Base-by-base conservation (phyloP, 2,329 filamentous ascomycete genomes). In the Periconia digitata region DNA sequence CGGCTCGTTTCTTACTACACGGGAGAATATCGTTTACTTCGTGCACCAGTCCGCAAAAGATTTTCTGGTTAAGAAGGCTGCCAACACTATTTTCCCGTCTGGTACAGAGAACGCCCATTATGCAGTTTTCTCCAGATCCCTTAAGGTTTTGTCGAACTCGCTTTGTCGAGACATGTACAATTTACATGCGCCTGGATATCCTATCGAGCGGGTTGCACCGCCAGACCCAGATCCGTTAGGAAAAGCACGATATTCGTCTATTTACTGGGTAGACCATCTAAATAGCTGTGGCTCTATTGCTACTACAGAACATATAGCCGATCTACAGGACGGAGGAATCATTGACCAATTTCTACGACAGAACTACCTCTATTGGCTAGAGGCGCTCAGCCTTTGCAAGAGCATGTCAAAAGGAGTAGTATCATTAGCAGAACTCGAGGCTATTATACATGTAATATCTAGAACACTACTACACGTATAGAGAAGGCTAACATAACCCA, bases 41-140 rank as follows among this genome's bases (percentile, higher is more conserved):
- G 62, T 76, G 1, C 72, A 77, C 47, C 68, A 74, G 44, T 76
- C 74, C 1, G 75, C 72, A 0, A 74, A 75, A 49, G 74, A 77
- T 8, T 74, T 63, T 51, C 44, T 78, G 1, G 17, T 48, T 8
- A 27, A 55, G 15, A 45, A 59, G 7, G 56, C 53, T 36, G 43
- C 43, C 3, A 10, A 47, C 12, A 29, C 51, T 6, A 57, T 75
- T 4, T 70, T 73, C 23, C 61, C 67, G 3, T 43, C 13, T 13
- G 24, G 24, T 27, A 32, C 43, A 5, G 32, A 43, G n/a, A 27
- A 59, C 2, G 37, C 18, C 21, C 37, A 50, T 29, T 35, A 32
- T 16, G 8, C 18, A 15, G 29, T 72, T 43, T 56, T 43, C 2
- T 57, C 24, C 16, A 27, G 50, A 18, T 77, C 72, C 2, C 43